Evolutionary conservation across 495 filamentous ascomycete species (phyloP), one percentile per base, ranked within the genome.

Genomic region (Aspergillus egyptiacus): DNA sequence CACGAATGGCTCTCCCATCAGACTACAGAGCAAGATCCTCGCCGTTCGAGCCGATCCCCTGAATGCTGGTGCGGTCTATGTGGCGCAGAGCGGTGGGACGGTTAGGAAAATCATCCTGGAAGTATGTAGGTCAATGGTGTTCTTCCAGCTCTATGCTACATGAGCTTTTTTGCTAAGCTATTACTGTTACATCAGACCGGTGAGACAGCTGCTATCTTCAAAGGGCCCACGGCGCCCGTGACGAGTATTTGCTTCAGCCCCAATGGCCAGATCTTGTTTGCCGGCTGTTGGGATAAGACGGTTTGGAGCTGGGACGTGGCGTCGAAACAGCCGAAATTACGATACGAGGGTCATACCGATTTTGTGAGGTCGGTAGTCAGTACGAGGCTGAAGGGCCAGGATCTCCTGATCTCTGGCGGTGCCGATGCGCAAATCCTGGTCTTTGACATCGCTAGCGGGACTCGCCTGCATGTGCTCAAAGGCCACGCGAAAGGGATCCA

Each of bases 271-370:
- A 79, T 76, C 1, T 53, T 97, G 38, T 96, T 89, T 64, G 87
- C 87, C 22, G 90, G 89, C 19, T 87, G 84, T 52, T 98, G 93
- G 93, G 90, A 98, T 71, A 95, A 94, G 65, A 72, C 75, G 18
- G 77, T 97, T 33, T 95, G 83, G 81, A 85, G 86, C 25, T 95
- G 87, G 87, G 74, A 85, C 54, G 70, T 82, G 28, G 56, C 68
- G 15, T 81, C 80, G 2, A 69, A 72, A 19, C 57, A 72, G 10
- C 73, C 67, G 0, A 69, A 67, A 9, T 71, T 66, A 35, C 80
- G 73, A 43, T 93, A 86, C 61, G 74, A 72, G 32, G 93, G 89
- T 9, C 93, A 98, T 61, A 73, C 79, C 0, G 93, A 98, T 61
- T 98, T 98, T 59, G 87, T 98, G 45, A 95, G 91, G 64, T 74